Conservation (phyloP, 2,329 filamentous ascomycete species). For the Exophiala alcalophila region DNA sequence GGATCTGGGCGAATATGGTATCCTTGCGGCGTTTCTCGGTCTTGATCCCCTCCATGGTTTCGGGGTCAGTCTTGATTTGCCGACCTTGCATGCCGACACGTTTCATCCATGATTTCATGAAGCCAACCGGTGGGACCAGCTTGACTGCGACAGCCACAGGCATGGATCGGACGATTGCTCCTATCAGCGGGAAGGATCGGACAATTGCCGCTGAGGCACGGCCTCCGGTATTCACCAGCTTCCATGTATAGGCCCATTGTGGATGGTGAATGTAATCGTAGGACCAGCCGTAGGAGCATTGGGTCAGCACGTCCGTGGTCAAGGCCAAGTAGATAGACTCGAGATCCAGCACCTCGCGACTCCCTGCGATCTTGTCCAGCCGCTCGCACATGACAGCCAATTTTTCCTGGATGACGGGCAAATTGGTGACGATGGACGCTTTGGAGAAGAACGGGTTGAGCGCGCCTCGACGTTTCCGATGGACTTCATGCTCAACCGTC, state of each 20-base stretch:
- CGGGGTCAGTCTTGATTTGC: conserved; percentile 23
- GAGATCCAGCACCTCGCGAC: conserved; percentile 18
- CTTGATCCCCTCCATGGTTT: conserved; percentile 21
- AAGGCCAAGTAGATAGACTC: conserved; percentile 28
- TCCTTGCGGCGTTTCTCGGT: conserved; percentile 23
- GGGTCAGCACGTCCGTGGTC: conserved; percentile 39
- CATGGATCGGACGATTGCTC: conserved; percentile 23
- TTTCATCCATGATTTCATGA: conserved; percentile 25
- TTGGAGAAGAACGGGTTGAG: conserved; percentile 47
- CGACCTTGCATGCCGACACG: conserved; percentile 21
- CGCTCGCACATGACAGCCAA: conserved; percentile 22
- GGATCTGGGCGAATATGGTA: conserved; percentile 27
- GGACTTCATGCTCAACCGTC: conserved; percentile 42
- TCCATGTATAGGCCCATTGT: conserved; percentile 29
- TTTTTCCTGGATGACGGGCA: conserved; percentile 38
- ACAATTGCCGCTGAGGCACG: conserved; percentile 21
- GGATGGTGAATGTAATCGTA: conserved; percentile 35
- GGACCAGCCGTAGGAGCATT: conserved; percentile 38
- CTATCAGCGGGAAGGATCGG: conserved; percentile 29
- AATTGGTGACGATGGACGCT: conserved; percentile 37
- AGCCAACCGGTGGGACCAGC: conserved; percentile 20
- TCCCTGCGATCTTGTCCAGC: conserved; percentile 16
- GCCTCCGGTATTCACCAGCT: conserved; percentile 25
- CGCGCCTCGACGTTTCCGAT: conserved; percentile 42
- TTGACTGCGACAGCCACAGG: conserved; percentile 18